A percentile compares a stretch with the other conserved stretches of the same genome.
phyloP scores from a whole-genome alignment of 2,329 filamentous ascomycete species.

The Plectosphaerella sp. region DNA sequence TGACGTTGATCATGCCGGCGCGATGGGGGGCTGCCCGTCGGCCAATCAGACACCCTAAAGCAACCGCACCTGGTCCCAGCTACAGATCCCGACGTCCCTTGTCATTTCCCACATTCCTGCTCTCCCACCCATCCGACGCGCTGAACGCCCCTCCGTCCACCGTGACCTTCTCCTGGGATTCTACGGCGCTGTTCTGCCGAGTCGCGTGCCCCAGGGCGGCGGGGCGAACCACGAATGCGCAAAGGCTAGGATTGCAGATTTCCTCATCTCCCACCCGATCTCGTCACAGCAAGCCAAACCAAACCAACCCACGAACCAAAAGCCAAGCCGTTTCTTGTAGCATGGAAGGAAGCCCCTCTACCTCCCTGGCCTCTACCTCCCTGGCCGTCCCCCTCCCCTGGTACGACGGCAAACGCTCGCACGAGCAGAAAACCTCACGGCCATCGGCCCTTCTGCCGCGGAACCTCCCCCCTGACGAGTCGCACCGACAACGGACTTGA shows the following conservation, averaged over 20 bases:
- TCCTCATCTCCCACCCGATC: not conserved
- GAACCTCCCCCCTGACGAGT: not conserved
- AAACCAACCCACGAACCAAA: no score
- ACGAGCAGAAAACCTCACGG: not conserved
- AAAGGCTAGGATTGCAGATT: not conserved
- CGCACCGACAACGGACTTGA: not conserved
- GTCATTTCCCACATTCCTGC: constrained; percentile 2
- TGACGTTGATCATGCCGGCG: constrained; percentile 4
- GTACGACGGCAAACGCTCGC: not conserved
- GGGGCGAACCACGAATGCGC: not conserved
- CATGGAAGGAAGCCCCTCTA: no score
- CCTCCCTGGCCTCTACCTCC: no score
- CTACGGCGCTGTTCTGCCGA: not conserved
- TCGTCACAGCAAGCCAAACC: not conserved
- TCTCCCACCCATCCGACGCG: not conserved
- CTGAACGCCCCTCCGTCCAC: not conserved
- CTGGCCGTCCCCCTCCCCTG: not conserved
- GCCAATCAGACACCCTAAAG: not conserved
- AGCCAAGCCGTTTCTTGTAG: not conserved
- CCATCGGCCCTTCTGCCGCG: not conserved
- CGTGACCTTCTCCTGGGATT: not conserved
- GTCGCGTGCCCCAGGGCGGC: not conserved
- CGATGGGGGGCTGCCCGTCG: not conserved
- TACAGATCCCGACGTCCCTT: constrained; percentile 1
- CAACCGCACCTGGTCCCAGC: not conserved